phyloP scores from a whole-genome alignment of 2,329 filamentous ascomycete genomes.

The Metarhizium anisopliae region DNA sequence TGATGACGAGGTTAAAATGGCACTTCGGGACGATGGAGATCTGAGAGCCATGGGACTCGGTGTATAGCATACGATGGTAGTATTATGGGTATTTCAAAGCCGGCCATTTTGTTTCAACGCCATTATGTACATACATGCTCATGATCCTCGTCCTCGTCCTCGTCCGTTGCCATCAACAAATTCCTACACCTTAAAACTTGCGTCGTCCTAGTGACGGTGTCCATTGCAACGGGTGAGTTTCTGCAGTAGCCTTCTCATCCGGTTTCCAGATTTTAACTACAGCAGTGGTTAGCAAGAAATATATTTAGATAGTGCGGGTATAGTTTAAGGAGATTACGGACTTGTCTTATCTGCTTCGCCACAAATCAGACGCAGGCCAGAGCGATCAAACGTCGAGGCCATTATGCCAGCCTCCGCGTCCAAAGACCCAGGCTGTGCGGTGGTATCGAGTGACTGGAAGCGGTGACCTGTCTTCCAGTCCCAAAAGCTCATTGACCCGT shows the following conservation, averaged over 20 bases:
- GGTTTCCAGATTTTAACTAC: constrained; percentile 91
- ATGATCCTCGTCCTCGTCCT: neutral
- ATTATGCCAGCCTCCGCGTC: constrained; percentile 94
- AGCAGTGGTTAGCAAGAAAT: constrained; percentile 43
- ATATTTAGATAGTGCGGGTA: constrained; percentile 13
- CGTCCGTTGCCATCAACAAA: neutral
- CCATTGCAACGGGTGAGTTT: constrained; percentile 90
- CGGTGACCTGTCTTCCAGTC: constrained; percentile 96
- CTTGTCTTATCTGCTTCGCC: constrained; percentile 96
- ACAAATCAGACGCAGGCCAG: constrained; percentile 80
- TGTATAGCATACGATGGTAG: constrained; percentile 20
- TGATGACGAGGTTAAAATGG: constrained; percentile 83
- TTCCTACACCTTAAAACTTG: constrained; percentile 49
- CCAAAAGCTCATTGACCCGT: constrained; percentile 95
- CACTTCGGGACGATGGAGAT: constrained; percentile 80
- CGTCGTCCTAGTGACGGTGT: constrained; percentile 69
- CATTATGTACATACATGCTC: neutral
- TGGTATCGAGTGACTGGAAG: constrained; percentile 84
- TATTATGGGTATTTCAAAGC: constrained; percentile 10
- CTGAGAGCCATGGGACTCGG: constrained; percentile 68
- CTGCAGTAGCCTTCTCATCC: constrained; percentile 81
- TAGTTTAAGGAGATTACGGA: constrained; percentile 24
- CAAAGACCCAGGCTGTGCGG: constrained; percentile 85
- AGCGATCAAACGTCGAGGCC: constrained; percentile 85
- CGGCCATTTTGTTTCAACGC: neutral